A percentile compares a stretch with the other conserved stretches of the same genome.
These are phyloP conservation scores for Aristolochia californica DNA, from an alignment of 164 flowering plant species.

Conservation along the genomic window DNA sequence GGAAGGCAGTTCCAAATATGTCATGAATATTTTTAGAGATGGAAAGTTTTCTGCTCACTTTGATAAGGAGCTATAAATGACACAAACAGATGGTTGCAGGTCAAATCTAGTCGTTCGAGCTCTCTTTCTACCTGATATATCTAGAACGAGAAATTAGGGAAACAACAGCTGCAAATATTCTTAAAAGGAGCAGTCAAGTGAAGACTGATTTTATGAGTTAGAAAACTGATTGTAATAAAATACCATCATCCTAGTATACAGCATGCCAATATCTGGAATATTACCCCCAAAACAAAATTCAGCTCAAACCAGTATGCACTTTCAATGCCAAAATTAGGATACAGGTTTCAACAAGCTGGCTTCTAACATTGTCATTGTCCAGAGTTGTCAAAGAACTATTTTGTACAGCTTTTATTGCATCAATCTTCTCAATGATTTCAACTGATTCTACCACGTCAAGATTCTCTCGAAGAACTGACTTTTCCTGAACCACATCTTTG, in stretches of 20 bases:
- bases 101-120: constrained; percentile 40
- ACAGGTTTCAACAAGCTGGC: constrained; percentile 22
- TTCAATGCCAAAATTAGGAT: constrained; percentile 28
- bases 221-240: background rate
- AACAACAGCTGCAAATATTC: constrained; percentile 10
- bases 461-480: constrained; percentile 13
- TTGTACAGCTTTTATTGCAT: constrained; percentile 11
- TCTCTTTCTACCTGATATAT: constrained; percentile 62
- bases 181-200: background rate
- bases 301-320: constrained; percentile 1
- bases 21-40: background rate
- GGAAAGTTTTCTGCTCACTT: constrained; percentile 28
- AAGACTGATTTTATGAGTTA: background rate
- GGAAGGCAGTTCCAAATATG: background rate
- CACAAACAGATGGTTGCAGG: constrained; percentile 59
- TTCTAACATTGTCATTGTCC: constrained; percentile 14
- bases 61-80: constrained; percentile 49
- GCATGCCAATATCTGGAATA: background rate
- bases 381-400: constrained; percentile 20
- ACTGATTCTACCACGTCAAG: constrained; percentile 8
- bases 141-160: constrained; percentile 37
- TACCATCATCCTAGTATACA: background rate
- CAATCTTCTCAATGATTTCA: constrained; percentile 18
- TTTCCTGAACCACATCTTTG: constrained; percentile 12
- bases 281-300: background rate